These are phyloP conservation scores for Daldinia childiae DNA, from an alignment of 495 filamentous ascomycete species.

Conservation along the genomic window DNA sequence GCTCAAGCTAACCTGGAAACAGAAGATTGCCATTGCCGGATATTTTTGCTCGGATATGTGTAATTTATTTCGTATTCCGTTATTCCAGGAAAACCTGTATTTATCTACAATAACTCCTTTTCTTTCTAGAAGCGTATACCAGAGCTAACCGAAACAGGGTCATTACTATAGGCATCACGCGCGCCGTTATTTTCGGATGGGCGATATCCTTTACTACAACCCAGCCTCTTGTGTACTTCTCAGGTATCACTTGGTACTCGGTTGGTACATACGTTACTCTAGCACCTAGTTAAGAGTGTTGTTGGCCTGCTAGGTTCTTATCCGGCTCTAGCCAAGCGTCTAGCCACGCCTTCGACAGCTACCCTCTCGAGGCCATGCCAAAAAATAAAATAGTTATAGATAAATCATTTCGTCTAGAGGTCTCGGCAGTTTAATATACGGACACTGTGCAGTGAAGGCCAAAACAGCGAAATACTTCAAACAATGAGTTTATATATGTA, in stretches of 20 bases:
- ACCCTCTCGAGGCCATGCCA: background rate
- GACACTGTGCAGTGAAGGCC: background rate
- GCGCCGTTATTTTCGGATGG: background rate
- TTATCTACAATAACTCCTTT: background rate
- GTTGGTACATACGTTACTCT: background rate
- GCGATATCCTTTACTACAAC: background rate
- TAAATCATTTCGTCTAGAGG: background rate
- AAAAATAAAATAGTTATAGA: background rate
- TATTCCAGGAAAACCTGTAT: background rate
- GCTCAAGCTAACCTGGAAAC: background rate
- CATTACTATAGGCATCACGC: background rate
- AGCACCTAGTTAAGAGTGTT: background rate
- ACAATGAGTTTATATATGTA: background rate
- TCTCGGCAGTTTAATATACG: background rate
- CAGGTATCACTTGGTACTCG: background rate
- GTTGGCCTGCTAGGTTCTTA: background rate
- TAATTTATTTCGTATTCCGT: background rate
- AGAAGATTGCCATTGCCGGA: background rate
- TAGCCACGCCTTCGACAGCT: background rate
- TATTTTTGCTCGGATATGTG: background rate
- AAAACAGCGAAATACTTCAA: background rate
- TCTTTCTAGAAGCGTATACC: background rate
- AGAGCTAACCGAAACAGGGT: background rate
- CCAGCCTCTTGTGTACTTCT: background rate
- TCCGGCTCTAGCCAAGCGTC: no score